Percentiles rank a stretch among this genome's conserved stretches.
Evolutionary conservation across 441 rosid species (phyloP).

Genomic region (Populus hybrid): DNA sequence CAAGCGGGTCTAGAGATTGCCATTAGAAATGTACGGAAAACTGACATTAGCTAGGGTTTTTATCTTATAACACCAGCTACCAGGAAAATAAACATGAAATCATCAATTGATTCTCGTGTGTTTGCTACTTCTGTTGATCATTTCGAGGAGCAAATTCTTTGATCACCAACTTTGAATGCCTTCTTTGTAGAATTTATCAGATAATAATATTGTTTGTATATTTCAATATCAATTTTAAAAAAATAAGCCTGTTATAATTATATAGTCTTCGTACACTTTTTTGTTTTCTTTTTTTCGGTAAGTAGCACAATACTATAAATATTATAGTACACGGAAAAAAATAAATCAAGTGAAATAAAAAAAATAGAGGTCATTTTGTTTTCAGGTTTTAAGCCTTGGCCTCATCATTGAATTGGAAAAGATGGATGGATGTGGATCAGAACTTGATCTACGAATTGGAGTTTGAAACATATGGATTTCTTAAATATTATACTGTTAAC

Average conservation of each 20-base stretch:
- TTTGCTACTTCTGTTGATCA: not conserved
- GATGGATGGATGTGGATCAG: not conserved
- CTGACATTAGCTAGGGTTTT: not conserved
- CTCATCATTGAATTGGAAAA: not conserved
- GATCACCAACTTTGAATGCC: not conserved
- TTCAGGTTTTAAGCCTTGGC: not conserved
- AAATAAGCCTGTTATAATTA: too few relatives aligned
- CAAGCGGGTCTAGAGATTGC: not conserved
- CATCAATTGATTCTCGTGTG: not conserved
- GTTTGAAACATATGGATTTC: not conserved
- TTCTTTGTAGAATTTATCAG: not conserved
- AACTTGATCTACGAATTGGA: not conserved
- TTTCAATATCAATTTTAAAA: too few relatives aligned
- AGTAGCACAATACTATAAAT: not conserved
- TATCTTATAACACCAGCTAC: not conserved
- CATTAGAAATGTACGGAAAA: not conserved
- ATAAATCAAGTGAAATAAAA: too few relatives aligned
- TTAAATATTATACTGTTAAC: not conserved
- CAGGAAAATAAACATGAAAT: not conserved
- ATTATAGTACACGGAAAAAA: too few relatives aligned
- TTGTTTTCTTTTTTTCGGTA: not conserved
- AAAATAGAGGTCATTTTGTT: not conserved
- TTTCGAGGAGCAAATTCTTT: too few relatives aligned
- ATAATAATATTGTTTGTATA: too few relatives aligned
- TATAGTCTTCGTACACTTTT: too few relatives aligned